These are phyloP conservation scores for Celoporthe dispersa DNA, from an alignment of 2,329 filamentous ascomycete species.

Conservation along the genomic window DNA sequence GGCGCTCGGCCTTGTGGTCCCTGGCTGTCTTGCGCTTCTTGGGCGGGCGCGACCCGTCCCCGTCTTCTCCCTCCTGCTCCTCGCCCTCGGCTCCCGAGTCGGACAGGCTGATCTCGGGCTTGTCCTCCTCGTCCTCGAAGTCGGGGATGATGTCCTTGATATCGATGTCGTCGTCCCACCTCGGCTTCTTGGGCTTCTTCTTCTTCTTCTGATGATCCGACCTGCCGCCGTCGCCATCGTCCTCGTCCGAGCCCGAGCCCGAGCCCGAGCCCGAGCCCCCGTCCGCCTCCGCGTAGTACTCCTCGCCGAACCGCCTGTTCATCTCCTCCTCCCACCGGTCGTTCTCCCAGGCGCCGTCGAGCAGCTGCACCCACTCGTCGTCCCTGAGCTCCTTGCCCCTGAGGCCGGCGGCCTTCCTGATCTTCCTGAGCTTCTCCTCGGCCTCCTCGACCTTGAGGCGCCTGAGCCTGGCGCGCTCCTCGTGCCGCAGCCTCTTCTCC, in stretches of 20 bases:
- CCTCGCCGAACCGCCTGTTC: slow-evolving; percentile 83
- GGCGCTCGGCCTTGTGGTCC: slow-evolving; percentile 62
- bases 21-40: slow-evolving; percentile 66
- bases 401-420: slow-evolving; percentile 86
- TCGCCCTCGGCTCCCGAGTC: slow-evolving; percentile 52
- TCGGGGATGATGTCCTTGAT: slow-evolving; percentile 91
- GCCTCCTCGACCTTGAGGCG: slow-evolving; percentile 91
- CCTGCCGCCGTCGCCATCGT: slow-evolving; percentile 39
- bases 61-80: slow-evolving; percentile 44
- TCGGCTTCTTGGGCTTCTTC: slow-evolving; percentile 76
- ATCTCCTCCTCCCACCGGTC: slow-evolving; percentile 91
- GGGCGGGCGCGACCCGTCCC: slow-evolving; percentile 48
- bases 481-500: slow-evolving; percentile 74
- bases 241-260: slow-evolving; percentile 44
- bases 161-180: slow-evolving; percentile 97
- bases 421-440: slow-evolving; percentile 82
- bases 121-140: slow-evolving; percentile 69
- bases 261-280: slow-evolving; percentile 69
- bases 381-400: slow-evolving; percentile 68
- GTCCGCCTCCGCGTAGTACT: slow-evolving; percentile 78
- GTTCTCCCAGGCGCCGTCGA: slow-evolving; percentile 89
- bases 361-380: slow-evolving; percentile 81
- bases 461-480: slow-evolving; percentile 81
- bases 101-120: slow-evolving; percentile 60
- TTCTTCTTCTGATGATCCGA: slow-evolving; percentile 62